Evolutionary conservation across 306 rosid species (phyloP).

Genomic region (Parietaria judaica): DNA sequence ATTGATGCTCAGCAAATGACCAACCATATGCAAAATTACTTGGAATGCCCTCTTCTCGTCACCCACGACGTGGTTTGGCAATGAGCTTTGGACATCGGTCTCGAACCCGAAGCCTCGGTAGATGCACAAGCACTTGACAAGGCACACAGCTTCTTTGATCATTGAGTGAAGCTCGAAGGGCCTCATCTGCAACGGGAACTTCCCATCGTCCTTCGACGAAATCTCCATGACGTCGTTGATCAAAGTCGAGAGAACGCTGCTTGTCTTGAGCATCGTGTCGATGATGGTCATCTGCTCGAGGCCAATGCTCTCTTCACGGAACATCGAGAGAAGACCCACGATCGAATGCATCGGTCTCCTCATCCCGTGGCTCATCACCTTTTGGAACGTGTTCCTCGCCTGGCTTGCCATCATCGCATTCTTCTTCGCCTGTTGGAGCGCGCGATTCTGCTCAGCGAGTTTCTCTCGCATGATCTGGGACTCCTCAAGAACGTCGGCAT

Average conservation of each 20-base stretch:
- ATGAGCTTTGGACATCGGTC: slow-evolving; percentile 48
- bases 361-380: slow-evolving; percentile 76
- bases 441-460: slow-evolving; percentile 60
- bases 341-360: slow-evolving; percentile 73
- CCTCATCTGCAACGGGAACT: slow-evolving; percentile 43
- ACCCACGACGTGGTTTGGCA: slow-evolving; percentile 59
- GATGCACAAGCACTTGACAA: slow-evolving; percentile 62
- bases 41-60: slow-evolving; percentile 72
- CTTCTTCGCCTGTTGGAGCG: slow-evolving; percentile 53
- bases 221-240: slow-evolving; percentile 62
- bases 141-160: slow-evolving; percentile 63
- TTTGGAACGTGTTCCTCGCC: slow-evolving; percentile 67
- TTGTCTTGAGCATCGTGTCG: slow-evolving; percentile 62
- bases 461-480: slow-evolving; percentile 77
- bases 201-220: slow-evolving; percentile 43
- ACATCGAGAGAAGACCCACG: slow-evolving; percentile 54
- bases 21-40: slow-evolving; percentile 68
- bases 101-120: slow-evolving; percentile 49
- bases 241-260: slow-evolving; percentile 61
- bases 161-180: slow-evolving; percentile 58
- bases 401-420: slow-evolving; percentile 78
- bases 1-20: slow-evolving; percentile 40
- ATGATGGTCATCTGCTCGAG: slow-evolving; percentile 44
- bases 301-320: slow-evolving; percentile 35
- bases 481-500: slow-evolving; percentile 81